Evolutionary conservation across 164 flowering plant genomes (phyloP).

Genomic region (Piper betle): DNA sequence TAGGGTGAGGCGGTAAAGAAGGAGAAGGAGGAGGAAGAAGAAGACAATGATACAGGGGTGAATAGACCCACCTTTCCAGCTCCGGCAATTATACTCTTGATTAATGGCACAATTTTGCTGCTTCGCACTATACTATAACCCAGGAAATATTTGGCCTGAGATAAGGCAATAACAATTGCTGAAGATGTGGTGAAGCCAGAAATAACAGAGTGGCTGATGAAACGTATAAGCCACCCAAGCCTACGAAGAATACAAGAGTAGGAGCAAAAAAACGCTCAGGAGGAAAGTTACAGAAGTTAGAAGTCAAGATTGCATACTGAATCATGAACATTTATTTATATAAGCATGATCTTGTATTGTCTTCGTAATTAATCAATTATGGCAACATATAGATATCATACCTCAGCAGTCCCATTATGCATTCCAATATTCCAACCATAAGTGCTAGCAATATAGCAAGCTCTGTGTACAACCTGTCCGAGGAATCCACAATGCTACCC

Average conservation of each 20-base stretch:
- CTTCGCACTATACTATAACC: constrained; percentile 68
- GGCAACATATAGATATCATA: constrained; percentile 10
- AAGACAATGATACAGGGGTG: neutral
- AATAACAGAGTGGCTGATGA: constrained; percentile 91
- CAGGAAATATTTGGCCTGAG: constrained; percentile 92
- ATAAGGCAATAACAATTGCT: constrained; percentile 82
- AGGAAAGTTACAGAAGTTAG: neutral
- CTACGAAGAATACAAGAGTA: constrained; percentile 19
- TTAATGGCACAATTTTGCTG: constrained; percentile 77
- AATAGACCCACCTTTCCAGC: constrained; percentile 37
- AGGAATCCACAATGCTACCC: constrained; percentile 51
- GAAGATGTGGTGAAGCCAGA: constrained; percentile 98
- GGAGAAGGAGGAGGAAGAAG: neutral
- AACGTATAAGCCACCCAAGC: constrained; percentile 95
- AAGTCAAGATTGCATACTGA: neutral
- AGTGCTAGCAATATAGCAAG: constrained; percentile 86
- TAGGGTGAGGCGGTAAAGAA: neutral
- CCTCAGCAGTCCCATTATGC: constrained; percentile 87
- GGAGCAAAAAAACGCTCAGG: neutral
- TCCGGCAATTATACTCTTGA: constrained; percentile 69
- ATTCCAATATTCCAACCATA: constrained; percentile 92
- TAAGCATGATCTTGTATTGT: neutral
- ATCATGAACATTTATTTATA: neutral
- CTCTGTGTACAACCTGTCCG: constrained; percentile 72
- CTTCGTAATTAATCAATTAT: neutral